phyloP scores from a whole-genome alignment of 2,329 filamentous ascomycete species.

The Lachnellula cervina region DNA sequence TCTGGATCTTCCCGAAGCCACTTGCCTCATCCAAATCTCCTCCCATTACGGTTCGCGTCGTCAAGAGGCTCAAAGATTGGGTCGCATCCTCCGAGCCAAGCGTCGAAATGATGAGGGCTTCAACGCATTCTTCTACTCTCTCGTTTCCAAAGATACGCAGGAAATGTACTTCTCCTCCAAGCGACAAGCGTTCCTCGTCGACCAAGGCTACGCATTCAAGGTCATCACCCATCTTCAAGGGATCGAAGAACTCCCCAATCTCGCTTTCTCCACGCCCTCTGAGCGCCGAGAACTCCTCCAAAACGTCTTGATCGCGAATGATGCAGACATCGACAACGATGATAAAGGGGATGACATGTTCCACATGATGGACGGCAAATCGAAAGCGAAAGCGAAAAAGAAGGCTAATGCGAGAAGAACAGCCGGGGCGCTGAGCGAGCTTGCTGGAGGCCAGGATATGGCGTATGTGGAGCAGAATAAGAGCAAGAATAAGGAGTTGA shows the following conservation, averaged over 20 bases:
- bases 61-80: conserved; percentile 91
- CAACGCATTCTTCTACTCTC: conserved; percentile 97
- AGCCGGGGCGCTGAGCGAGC: conserved; percentile 77
- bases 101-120: conserved; percentile 96
- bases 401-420: conserved; percentile 68
- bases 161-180: conserved; percentile 99
- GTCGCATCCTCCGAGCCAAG: conserved; percentile 90
- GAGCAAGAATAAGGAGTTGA: conserved; percentile 62
- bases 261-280: conserved; percentile 73
- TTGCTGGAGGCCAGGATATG: conserved; percentile 93
- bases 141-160: conserved; percentile 94
- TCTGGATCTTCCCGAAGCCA: conserved; percentile 93
- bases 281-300: conserved; percentile 84
- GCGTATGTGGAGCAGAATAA: conserved; percentile 87
- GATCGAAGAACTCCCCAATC: conserved; percentile 74
- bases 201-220: conserved; percentile 98
- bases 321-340: conserved; percentile 41
- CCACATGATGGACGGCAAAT: conserved; percentile 38
- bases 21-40: conserved; percentile 93
- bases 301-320: conserved; percentile 84
- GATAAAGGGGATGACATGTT: conserved; percentile 59
- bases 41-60: conserved; percentile 95
- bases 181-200: conserved; percentile 91
- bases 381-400: conserved; percentile 43
- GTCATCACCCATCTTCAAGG: conserved; percentile 94